Base-by-base conservation (phyloP, 176 grass and related monocot genomes). In the Alopecurus myosuroides region DNA sequence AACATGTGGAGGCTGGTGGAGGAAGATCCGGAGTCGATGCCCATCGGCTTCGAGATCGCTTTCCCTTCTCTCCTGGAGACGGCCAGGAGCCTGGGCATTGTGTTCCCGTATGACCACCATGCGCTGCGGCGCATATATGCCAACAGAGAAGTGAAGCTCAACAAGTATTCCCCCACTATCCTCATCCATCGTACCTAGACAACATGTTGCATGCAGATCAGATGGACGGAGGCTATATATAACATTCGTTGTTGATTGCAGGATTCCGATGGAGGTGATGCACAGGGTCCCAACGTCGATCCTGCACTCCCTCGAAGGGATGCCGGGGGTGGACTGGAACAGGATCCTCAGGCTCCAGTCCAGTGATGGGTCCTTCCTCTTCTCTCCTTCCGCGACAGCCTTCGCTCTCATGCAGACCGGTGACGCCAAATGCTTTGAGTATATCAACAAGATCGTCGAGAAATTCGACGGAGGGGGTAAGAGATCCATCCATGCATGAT, bases 21-120 rank as follows among this genome's bases (percentile, higher is more conserved):
- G 41, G 97, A 96, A 41, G 89, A 90, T 6, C 81, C 63, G 0
- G 97, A 96, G 78, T 78, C 64, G 6, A 94, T 99, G 97, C 97
- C 91, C 36, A 96, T 98, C 28, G 97, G 97, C 19, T 99, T 99
- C 36, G 97, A 99, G 76, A 90, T 99, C 31, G 93, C 91, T 1
- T 94, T 99, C 89, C 97, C 97, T 80, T 96, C 93, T 50, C 93
- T 96, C 10, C 51, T 96, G 3, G 91, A 96, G 82, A 85, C 86
- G 19, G 97, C 93, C 13, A 92, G 68, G 61, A 52, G 68, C 42
- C 28, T 96, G 77, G 75, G 67, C n/a, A 74, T 99, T 5, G 83
- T 92, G 4, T 83, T 99, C 4, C 93, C 93, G 0, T 99, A 89
- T 44, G 84, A 90, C 15, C 82, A 96, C 51, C 93, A 75, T 17